A percentile compares a stretch with the other conserved stretches of the same genome.
Conservation (phyloP, 495 filamentous ascomycete genomes). For the Penicillium bovifimosum region DNA sequence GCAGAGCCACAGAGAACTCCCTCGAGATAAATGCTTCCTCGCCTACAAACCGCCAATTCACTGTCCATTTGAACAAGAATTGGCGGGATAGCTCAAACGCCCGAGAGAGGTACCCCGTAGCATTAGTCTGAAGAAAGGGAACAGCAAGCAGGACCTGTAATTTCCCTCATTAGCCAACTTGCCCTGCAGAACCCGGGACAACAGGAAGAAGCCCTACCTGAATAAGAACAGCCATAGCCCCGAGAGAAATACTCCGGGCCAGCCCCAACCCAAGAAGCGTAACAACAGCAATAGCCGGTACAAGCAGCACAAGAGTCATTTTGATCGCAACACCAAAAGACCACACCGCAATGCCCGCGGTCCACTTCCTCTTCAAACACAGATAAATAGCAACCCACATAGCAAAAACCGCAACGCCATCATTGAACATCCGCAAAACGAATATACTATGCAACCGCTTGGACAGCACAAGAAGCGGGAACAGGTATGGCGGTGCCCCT, state of each 20-base stretch:
- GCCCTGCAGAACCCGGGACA: background rate
- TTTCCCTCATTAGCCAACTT: constrained; percentile 3
- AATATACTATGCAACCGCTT: constrained; percentile 93
- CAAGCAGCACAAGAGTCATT: constrained; percentile 80
- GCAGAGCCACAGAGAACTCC: constrained; percentile 61
- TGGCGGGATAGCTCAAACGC: constrained; percentile 86
- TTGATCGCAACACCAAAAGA: constrained; percentile 80
- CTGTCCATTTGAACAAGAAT: constrained; percentile 97
- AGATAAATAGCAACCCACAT: constrained; percentile 76
- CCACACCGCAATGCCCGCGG: constrained; percentile 64
- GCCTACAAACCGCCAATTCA: constrained; percentile 92
- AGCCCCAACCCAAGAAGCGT: constrained; percentile 66
- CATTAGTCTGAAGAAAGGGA: constrained; percentile 67
- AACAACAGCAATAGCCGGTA: constrained; percentile 71
- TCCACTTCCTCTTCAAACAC: constrained; percentile 68
- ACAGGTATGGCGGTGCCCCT: constrained; percentile 78
- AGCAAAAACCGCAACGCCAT: constrained; percentile 76
- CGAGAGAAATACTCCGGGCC: constrained; percentile 56
- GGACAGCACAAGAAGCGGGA: constrained; percentile 81
- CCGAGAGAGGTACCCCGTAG: constrained; percentile 64
- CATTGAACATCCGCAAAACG: constrained; percentile 90
- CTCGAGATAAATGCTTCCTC: constrained; percentile 77
- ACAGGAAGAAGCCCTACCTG: constrained; percentile 48
- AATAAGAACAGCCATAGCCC: constrained; percentile 61
- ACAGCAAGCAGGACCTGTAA: constrained; percentile 57